These are phyloP conservation scores for Amauroascus niger DNA, from an alignment of 2,329 filamentous ascomycete species.

Conservation along the genomic window DNA sequence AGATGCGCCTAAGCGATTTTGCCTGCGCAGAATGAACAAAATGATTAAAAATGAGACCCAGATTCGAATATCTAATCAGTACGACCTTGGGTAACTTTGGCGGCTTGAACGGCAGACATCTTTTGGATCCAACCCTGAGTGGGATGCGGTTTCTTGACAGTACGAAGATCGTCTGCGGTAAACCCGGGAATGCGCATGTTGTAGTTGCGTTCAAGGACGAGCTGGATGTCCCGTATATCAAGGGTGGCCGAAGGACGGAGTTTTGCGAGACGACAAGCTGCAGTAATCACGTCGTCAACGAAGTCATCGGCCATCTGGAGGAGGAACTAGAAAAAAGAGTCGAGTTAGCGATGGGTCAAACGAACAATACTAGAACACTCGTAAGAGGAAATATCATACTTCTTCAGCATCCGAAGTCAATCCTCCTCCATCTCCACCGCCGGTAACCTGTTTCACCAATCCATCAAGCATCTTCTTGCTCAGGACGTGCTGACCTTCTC, in stretches of 20 bases:
- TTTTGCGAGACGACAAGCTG: conserved; percentile 84
- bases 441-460: conserved; percentile 85
- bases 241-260: conserved; percentile 82
- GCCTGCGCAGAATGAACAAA: not conserved
- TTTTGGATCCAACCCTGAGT: conserved; percentile 85
- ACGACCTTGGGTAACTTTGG: conserved; percentile 55
- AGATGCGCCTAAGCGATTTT: not conserved
- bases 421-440: conserved; percentile 63
- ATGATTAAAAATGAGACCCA: not conserved
- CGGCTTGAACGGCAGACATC: conserved; percentile 92
- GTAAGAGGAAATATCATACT: conserved; percentile 44
- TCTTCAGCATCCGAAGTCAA: conserved; percentile 92
- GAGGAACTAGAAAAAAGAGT: conserved; percentile 56
- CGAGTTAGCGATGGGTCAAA: conserved; percentile 5
- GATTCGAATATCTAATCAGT: conserved; percentile 24
- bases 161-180: conserved; percentile 85
- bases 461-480: conserved; percentile 97
- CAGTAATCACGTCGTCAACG: conserved; percentile 78
- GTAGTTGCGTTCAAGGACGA: conserved; percentile 73
- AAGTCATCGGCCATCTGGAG: conserved; percentile 88
- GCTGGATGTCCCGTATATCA: conserved; percentile 77
- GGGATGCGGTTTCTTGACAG: conserved; percentile 86
- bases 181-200: conserved; percentile 92
- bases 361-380: not conserved
- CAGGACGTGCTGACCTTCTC: conserved; percentile 84